Conservation (phyloP, 1,284 basidiomycete genomes). For the Fomitopsis pinicola region DNA sequence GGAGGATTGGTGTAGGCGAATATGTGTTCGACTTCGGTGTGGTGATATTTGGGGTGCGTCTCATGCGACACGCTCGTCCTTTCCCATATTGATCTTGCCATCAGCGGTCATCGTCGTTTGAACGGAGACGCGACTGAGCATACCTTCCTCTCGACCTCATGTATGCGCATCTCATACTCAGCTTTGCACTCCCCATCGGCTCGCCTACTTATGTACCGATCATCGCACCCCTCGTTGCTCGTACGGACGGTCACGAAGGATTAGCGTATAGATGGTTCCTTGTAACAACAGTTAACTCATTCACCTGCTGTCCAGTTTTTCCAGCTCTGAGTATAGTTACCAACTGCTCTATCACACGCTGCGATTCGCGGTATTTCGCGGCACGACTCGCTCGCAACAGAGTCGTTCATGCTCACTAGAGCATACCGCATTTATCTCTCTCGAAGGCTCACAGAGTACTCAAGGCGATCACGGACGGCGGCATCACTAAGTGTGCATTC, state of each 20-base stretch:
- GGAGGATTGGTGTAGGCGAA: constrained; percentile 45
- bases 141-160: background rate
- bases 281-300: constrained; percentile 18
- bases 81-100: constrained; percentile 12
- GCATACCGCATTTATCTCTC: too few relatives aligned
- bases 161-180: background rate
- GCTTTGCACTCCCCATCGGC: background rate
- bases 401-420: too few relatives aligned
- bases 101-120: constrained; percentile 72
- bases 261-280: background rate
- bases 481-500: background rate
- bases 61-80: background rate
- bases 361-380: too few relatives aligned
- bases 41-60: constrained; percentile 71
- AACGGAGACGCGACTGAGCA: constrained; percentile 38
- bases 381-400: too few relatives aligned
- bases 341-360: too few relatives aligned
- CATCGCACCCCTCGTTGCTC: background rate
- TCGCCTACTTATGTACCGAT: constrained; percentile 3
- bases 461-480: too few relatives aligned
- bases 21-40: constrained; percentile 81
- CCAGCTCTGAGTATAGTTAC: background rate
- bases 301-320: background rate
- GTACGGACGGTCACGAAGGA: background rate
- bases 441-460: too few relatives aligned